phyloP scores from a whole-genome alignment of 164 flowering plant genomes.

The Cinnamomum micranthum region DNA sequence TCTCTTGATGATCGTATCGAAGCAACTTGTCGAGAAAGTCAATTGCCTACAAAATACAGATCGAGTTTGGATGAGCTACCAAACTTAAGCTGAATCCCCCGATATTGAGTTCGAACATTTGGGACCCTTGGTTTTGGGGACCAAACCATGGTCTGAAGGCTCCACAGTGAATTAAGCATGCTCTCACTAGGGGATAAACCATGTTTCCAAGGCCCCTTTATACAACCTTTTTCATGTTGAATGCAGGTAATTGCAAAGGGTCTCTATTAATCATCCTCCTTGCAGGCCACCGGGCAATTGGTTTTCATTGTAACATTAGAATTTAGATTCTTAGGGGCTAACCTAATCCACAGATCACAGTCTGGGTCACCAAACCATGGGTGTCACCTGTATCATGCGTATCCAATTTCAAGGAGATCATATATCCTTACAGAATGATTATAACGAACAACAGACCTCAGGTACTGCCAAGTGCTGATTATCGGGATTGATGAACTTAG shows the following conservation, averaged over 20 bases:
- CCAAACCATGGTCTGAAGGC: too few relatives aligned
- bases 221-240: too few relatives aligned
- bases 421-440: not conserved
- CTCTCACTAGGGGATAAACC: too few relatives aligned
- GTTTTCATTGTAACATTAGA: not conserved
- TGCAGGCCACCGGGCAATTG: too few relatives aligned
- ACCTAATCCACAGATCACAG: not conserved
- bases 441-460: slow-evolving; percentile 46
- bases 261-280: too few relatives aligned
- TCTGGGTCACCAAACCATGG: not conserved
- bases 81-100: too few relatives aligned
- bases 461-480: slow-evolving; percentile 93
- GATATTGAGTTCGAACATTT: too few relatives aligned
- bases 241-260: too few relatives aligned
- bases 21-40: slow-evolving; percentile 94
- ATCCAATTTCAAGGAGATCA: not conserved
- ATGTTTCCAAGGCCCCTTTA: too few relatives aligned
- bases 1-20: slow-evolving; percentile 96
- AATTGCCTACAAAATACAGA: slow-evolving; percentile 47
- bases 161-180: too few relatives aligned
- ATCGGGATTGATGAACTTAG: slow-evolving; percentile 72
- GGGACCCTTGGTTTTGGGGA: too few relatives aligned
- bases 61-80: too few relatives aligned
- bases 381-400: not conserved
- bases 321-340: not conserved